These are phyloP conservation scores for Verbena officinalis DNA, from an alignment of 257 asterid species.

Conservation along the genomic window DNA sequence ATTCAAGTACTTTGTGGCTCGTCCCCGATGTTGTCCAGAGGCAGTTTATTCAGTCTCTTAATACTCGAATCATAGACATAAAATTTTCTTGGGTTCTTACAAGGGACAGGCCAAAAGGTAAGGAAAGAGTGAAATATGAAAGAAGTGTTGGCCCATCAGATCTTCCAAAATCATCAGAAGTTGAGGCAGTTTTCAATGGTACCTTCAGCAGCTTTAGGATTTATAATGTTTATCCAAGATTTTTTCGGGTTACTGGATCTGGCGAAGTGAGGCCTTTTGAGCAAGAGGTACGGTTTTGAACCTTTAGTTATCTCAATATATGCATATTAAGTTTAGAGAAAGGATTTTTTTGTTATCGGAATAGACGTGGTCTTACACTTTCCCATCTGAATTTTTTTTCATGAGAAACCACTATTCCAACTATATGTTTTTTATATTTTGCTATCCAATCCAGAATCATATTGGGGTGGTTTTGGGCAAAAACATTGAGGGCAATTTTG, in stretches of 20 bases:
- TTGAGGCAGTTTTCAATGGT: conserved; percentile 75
- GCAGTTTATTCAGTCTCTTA: conserved; percentile 65
- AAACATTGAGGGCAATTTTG: too few relatives aligned
- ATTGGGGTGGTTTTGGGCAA: too few relatives aligned
- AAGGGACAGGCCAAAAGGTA: conserved; percentile 93
- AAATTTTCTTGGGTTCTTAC: conserved; percentile 84
- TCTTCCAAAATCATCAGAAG: conserved; percentile 69
- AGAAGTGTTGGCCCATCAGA: conserved; percentile 55
- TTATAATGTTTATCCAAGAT: conserved; percentile 67
- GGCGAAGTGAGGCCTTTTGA: conserved; percentile 90
- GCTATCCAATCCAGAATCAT: too few relatives aligned
- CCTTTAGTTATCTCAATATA: not conserved
- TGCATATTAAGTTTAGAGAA: not conserved
- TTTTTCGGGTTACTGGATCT: conserved; percentile 89
- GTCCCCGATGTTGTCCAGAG: conserved; percentile 76
- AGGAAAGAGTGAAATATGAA: conserved; percentile 86
- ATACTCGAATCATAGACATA: conserved; percentile 56
- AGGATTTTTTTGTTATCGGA: too few relatives aligned
- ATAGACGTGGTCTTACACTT: too few relatives aligned
- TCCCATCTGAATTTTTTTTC: too few relatives aligned
- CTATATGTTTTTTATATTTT: too few relatives aligned
- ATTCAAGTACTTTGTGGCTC: conserved; percentile 76
- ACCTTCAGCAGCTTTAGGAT: conserved; percentile 69
- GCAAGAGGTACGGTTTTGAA: conserved; percentile 61
- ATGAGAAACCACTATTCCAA: too few relatives aligned